Base-by-base conservation (phyloP, 2,329 filamentous ascomycete species). In the Fusarium nematophilum region DNA sequence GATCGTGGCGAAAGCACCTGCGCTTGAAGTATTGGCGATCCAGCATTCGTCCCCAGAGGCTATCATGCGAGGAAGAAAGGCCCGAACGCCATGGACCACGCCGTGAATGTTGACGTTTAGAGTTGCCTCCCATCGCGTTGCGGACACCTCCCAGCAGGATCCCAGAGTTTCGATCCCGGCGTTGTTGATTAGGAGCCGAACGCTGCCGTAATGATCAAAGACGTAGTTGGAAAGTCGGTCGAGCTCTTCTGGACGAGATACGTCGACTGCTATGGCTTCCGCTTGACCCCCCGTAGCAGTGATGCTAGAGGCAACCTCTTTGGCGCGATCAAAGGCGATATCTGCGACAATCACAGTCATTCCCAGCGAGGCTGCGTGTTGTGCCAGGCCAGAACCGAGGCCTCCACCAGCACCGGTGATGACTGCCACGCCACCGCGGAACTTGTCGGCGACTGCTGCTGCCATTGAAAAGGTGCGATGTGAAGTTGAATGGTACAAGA, bases 91-190 rank as follows among this genome's bases (percentile, higher is more conserved):
- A 21, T 50, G 37, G 6, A 50, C 14, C 1, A 43, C 47, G 10
- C 47, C 47, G 3, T 50, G 18, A n/a, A 50, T 18, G 21, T 50
- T 50, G 17, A 50, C 29, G 23, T 50, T 29, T n/a, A 50, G n/a
- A 7, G 38, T 42, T 10, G 47, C 23, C 1, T 50, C 47, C 47
- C 47, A 50, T 9, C 47, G 37, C 10, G 37, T n/a, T 10, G 47
- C 38, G 3, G 47, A 15, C 2, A 50, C 21, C n/a, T 50, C 37
- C 38, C 47, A 50, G n/a, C 13, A 50, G 18, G 25, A 43, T 6
- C 47, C 47, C 3, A 50, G 25, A 6, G 38, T 50, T 15, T 50
- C 47, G 37, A 50, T 37, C 15, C 37, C 47, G 6, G 47, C 47
- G 14, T 50, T 50, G 23, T 50, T 50, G 36, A 50, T 42, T 4